Evolutionary conservation across 176 grass and related monocot genomes (phyloP).

Genomic region (Lolium multiflorum): DNA sequence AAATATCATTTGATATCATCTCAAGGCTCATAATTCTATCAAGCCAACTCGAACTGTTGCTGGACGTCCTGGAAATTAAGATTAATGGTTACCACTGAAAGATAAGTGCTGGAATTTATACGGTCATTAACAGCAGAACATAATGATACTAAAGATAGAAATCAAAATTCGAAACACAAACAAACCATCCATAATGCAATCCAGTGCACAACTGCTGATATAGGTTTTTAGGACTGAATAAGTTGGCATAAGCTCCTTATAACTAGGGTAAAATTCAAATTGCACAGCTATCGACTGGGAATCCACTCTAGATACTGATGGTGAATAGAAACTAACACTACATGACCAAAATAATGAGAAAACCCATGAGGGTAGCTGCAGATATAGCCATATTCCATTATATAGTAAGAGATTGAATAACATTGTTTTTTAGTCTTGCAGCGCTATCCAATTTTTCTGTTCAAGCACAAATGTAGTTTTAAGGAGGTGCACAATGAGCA

Average conservation of each 20-base stretch:
- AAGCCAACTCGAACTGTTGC: conserved; percentile 86
- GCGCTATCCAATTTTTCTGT: background rate
- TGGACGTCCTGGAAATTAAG: conserved; percentile 67
- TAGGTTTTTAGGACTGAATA: background rate
- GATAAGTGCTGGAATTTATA: conserved; percentile 51
- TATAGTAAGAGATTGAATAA: conserved; percentile 4
- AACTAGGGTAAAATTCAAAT: conserved; percentile 8
- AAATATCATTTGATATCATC: conserved; percentile 70
- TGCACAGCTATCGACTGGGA: background rate
- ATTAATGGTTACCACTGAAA: conserved; percentile 13
- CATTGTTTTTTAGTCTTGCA: background rate
- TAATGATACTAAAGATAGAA: conserved; percentile 10
- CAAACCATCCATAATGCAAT: conserved; percentile 3
- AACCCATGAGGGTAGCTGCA: conserved; percentile 7
- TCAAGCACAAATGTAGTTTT: background rate
- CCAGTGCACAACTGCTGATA: background rate
- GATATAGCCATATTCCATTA: background rate
- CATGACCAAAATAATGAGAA: conserved; percentile 34
- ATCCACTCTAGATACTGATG: background rate
- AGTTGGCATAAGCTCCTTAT: background rate
- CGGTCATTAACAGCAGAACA: background rate
- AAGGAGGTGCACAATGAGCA: background rate
- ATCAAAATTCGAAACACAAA: background rate
- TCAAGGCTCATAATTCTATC: conserved; percentile 85
- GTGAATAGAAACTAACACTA: conserved; percentile 20